phyloP scores from a whole-genome alignment of 257 asterid species.

The Forsythia suspensa region DNA sequence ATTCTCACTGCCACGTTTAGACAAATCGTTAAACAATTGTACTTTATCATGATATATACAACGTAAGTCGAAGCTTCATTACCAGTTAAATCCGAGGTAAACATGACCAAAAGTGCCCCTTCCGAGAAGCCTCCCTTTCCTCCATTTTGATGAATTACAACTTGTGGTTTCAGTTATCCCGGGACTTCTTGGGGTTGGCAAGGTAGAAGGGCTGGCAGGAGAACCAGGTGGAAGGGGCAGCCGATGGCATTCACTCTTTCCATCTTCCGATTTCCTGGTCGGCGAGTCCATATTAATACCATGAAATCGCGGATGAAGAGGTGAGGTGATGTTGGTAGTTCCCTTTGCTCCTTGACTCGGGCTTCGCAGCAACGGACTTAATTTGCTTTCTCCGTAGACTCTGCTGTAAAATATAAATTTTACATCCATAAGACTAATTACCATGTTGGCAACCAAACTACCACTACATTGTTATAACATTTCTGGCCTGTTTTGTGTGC shows the following conservation, averaged over 20 bases:
- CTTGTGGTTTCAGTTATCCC: conserved; percentile 45
- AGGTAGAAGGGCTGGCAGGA: conserved; percentile 69
- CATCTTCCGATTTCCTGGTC: conserved; percentile 56
- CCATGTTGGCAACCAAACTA: background rate
- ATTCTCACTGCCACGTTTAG: conserved; percentile 62
- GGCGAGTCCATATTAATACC: conserved; percentile 69
- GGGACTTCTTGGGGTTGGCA: conserved; percentile 75
- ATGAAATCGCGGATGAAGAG: conserved; percentile 64
- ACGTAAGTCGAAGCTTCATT: conserved; percentile 10
- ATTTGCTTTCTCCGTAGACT: conserved; percentile 54
- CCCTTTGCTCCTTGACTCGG: conserved; percentile 69
- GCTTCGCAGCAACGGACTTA: conserved; percentile 63
- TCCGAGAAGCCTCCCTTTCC: conserved; percentile 94
- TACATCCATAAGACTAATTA: conserved; percentile 20
- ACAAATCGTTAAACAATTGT: background rate
- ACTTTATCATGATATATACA: background rate
- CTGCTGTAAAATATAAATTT: conserved; percentile 45
- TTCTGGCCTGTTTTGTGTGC: background rate
- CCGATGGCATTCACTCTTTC: conserved; percentile 63
- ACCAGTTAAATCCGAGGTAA: conserved; percentile 94
- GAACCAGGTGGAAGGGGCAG: conserved; percentile 93
- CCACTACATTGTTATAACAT: background rate
- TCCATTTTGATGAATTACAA: conserved; percentile 67
- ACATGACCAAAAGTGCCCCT: conserved; percentile 99
- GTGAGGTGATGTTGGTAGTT: conserved; percentile 51